phyloP scores from a whole-genome alignment of 83 land plant genomes.

The Picea engelmannii region DNA sequence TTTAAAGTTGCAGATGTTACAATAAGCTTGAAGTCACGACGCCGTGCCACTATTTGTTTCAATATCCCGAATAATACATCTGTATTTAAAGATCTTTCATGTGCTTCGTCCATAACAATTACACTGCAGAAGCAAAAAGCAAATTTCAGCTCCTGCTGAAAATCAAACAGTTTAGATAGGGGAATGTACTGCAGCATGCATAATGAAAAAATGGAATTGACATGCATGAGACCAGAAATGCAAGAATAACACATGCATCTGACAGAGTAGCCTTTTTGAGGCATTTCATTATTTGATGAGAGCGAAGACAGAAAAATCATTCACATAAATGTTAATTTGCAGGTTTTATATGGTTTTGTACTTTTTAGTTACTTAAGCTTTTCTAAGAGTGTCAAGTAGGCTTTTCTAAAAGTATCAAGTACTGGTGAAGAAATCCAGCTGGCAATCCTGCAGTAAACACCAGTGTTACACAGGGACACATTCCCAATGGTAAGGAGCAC shows the following conservation, averaged over 20 bases:
- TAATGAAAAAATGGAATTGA: background rate
- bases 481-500: too few species aligned
- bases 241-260: background rate
- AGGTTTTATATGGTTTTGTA: too few species aligned
- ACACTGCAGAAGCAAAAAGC: constrained; percentile 57
- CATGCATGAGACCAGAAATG: background rate
- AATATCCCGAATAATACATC: constrained; percentile 96
- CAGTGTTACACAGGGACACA: too few species aligned
- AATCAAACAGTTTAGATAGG: background rate
- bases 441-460: too few species aligned
- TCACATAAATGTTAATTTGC: too few species aligned
- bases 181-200: background rate
- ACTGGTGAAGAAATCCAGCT: too few species aligned
- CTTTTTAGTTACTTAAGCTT: too few species aligned
- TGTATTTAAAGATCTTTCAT: constrained; percentile 94
- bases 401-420: too few species aligned
- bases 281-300: background rate
- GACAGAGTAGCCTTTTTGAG: background rate
- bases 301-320: background rate
- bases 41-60: constrained; percentile 86
- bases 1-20: constrained; percentile 98
- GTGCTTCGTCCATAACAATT: constrained; percentile 98
- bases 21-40: constrained; percentile 99
- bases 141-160: background rate
- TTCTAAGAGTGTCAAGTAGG: too few species aligned